Conservation (phyloP, 108 stramenopile genomes). For the Cyclotella cryptica region DNA sequence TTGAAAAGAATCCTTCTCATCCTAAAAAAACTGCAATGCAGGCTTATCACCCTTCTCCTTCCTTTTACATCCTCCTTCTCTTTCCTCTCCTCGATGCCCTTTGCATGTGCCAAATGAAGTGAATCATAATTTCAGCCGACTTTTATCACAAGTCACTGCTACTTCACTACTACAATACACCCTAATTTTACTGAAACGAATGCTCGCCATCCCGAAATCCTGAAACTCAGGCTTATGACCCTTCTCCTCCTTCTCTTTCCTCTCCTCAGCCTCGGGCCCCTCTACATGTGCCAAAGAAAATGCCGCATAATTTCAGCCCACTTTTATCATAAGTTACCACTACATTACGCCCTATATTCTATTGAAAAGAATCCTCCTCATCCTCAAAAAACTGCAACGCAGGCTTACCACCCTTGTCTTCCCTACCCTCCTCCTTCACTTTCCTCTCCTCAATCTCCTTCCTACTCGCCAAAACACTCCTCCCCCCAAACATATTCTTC, state of each 20-base stretch:
- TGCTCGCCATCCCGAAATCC: too few species aligned
- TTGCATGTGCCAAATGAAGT: constrained; percentile 2
- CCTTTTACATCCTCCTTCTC: constrained; percentile 4
- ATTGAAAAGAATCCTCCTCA: constrained; percentile 46
- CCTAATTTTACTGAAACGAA: too few species aligned
- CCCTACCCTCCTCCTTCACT: constrained; percentile 4
- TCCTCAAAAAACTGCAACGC: constrained; percentile 34
- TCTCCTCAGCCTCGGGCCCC: too few species aligned
- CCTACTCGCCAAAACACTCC: constrained; percentile 2
- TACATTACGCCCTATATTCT: neutral
- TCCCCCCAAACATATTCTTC: constrained; percentile 65
- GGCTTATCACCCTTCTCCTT: constrained; percentile 1
- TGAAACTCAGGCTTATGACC: too few species aligned
- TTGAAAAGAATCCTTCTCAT: constrained; percentile 45
- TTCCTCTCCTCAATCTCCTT: constrained; percentile 14
- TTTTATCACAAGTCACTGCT: too few species aligned
- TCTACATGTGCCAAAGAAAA: too few species aligned
- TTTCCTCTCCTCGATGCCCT: constrained; percentile 12
- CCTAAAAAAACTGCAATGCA: constrained; percentile 28
- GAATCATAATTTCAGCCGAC: too few species aligned
- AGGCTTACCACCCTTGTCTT: neutral
- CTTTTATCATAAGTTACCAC: too few species aligned
- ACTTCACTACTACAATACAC: too few species aligned
- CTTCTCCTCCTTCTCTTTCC: too few species aligned
- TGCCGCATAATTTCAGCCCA: too few species aligned